Conservation (phyloP, 2,329 filamentous ascomycete genomes). For the Exophiala viscosa region DNA sequence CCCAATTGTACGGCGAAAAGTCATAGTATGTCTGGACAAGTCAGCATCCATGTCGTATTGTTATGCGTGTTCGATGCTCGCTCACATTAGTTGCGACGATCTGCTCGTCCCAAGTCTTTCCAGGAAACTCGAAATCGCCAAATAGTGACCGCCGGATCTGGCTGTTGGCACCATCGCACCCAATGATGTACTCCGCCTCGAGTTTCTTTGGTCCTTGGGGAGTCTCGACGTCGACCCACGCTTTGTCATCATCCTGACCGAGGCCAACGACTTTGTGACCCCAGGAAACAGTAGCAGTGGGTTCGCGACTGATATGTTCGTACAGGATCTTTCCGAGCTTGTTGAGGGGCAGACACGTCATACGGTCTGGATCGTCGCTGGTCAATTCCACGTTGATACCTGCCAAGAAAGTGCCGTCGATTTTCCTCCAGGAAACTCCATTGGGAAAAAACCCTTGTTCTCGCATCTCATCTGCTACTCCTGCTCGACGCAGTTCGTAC, state of each 20-base stretch:
- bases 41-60: neutral
- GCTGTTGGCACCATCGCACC: slow-evolving; percentile 36
- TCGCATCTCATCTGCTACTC: slow-evolving; percentile 52
- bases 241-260: slow-evolving; percentile 22
- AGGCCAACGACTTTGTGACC: slow-evolving; percentile 36
- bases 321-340: slow-evolving; percentile 43
- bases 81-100: slow-evolving; percentile 27
- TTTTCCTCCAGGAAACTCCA: slow-evolving; percentile 45
- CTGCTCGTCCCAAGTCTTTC: slow-evolving; percentile 24
- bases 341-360: slow-evolving; percentile 46
- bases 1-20: slow-evolving; percentile 46
- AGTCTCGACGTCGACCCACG: slow-evolving; percentile 22
- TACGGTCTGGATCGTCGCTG: slow-evolving; percentile 34
- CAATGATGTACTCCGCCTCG: slow-evolving; percentile 38
- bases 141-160: slow-evolving; percentile 15
- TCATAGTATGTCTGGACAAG: slow-evolving; percentile 56
- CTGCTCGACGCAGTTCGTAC: slow-evolving; percentile 56
- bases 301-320: slow-evolving; percentile 35
- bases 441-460: slow-evolving; percentile 41
- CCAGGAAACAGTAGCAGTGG: slow-evolving; percentile 41
- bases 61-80: neutral
- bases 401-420: slow-evolving; percentile 35
- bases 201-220: slow-evolving; percentile 13
- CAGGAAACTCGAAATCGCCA: slow-evolving; percentile 18
- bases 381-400: slow-evolving; percentile 32